Percentiles rank a stretch among this genome's conserved stretches.
Evolutionary conservation across 73 alveolate genomes (phyloP).

Genomic region (Uronychia setigera): DNA sequence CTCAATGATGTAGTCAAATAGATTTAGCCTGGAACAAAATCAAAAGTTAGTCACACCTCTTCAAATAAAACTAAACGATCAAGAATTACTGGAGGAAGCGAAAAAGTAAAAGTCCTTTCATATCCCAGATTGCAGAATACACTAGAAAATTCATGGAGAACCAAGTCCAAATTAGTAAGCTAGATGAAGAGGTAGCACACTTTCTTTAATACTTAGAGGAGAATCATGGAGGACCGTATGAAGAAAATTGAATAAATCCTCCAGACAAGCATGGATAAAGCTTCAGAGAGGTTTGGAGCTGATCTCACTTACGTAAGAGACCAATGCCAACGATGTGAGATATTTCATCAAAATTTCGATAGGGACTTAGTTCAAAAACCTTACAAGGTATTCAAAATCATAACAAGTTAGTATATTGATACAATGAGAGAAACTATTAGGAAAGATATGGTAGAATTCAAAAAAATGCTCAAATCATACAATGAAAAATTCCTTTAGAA

Average conservation of each 20-base stretch:
- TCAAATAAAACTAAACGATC: background rate
- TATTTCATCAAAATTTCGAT: background rate
- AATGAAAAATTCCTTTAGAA: background rate
- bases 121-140: background rate
- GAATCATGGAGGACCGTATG: background rate
- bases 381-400: background rate
- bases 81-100: background rate
- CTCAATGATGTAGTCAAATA: background rate
- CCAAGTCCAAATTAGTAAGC: background rate
- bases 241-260: background rate
- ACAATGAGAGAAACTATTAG: background rate
- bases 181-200: background rate
- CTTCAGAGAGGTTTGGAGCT: background rate
- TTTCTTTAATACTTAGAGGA: too few relatives aligned
- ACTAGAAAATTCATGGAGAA: background rate
- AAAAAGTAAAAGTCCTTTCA: background rate
- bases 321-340: background rate
- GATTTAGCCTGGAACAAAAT: background rate
- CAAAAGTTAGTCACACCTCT: background rate
- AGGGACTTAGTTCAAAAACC: background rate
- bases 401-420: background rate
- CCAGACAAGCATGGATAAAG: background rate
- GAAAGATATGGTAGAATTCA: background rate
- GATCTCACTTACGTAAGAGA: background rate
- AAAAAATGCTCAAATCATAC: background rate